phyloP scores from a whole-genome alignment of 305 asterid genomes.

The Fraxinus angustifolia region DNA sequence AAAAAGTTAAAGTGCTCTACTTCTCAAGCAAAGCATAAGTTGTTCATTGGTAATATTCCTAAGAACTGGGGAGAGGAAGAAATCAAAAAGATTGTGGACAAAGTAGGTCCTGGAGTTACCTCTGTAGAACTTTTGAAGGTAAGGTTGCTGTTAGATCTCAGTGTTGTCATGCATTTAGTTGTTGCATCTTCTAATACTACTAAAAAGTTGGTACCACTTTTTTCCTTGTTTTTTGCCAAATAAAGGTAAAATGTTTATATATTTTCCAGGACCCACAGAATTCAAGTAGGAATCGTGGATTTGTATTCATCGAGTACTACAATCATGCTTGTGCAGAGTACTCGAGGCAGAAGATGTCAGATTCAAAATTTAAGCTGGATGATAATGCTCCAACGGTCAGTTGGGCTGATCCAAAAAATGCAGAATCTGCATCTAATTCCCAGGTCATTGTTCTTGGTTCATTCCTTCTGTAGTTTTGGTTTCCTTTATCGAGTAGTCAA shows the following conservation, averaged over 20 bases:
- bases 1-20: slow-evolving; percentile 78
- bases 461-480: not conserved
- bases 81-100: slow-evolving; percentile 62
- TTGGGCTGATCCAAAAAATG: slow-evolving; percentile 96
- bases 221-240: slow-evolving; percentile 1
- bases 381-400: slow-evolving; percentile 96
- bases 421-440: slow-evolving; percentile 70
- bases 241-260: slow-evolving; percentile 14
- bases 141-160: slow-evolving; percentile 17
- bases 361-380: slow-evolving; percentile 76
- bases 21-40: slow-evolving; percentile 86
- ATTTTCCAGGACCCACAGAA: slow-evolving; percentile 71
- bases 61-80: slow-evolving; percentile 84
- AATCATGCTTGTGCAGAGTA: slow-evolving; percentile 98
- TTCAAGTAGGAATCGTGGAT: slow-evolving; percentile 88
- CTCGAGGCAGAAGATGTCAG: slow-evolving; percentile 84
- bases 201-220: not conserved
- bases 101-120: slow-evolving; percentile 80
- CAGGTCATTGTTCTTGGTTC: slow-evolving; percentile 46
- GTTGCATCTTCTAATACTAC: not conserved
- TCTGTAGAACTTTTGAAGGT: slow-evolving; percentile 84
- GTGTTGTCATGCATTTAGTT: slow-evolving; percentile 7
- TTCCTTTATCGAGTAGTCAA: slow-evolving; percentile 10
- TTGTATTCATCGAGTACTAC: slow-evolving; percentile 84
- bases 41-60: slow-evolving; percentile 92